Conservation (phyloP, 345 rosid species). For the Moricandia arvensis region DNA sequence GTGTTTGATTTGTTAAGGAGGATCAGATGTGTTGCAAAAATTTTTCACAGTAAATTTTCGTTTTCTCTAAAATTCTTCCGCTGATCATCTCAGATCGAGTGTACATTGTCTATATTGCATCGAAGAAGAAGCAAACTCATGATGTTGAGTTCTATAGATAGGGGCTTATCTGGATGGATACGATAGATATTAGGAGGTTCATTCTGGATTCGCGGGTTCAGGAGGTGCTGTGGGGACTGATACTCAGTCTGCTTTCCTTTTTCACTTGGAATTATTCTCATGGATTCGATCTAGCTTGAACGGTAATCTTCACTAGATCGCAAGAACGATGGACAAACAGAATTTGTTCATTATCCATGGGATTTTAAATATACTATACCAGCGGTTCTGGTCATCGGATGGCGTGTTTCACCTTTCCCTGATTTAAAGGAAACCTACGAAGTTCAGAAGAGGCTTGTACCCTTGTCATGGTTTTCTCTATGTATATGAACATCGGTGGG, state of each 20-base stretch:
- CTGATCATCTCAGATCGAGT: too few relatives aligned
- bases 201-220: too few relatives aligned
- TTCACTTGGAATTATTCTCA: neutral
- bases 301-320: slow-evolving; percentile 9
- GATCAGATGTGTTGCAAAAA: too few relatives aligned
- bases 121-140: too few relatives aligned
- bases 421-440: neutral
- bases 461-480: neutral
- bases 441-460: neutral
- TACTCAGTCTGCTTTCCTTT: neutral
- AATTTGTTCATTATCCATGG: neutral
- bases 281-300: slow-evolving; percentile 12
- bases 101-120: too few relatives aligned
- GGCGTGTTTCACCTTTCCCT: neutral
- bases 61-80: too few relatives aligned
- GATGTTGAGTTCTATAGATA: too few relatives aligned
- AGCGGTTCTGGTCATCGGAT: neutral
- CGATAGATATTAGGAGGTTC: too few relatives aligned
- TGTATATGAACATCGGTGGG: neutral
- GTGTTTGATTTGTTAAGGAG: too few relatives aligned
- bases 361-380: neutral
- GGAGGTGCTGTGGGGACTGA: too few relatives aligned
- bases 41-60: too few relatives aligned
- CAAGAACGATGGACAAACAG: neutral
- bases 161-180: too few relatives aligned